phyloP scores from a whole-genome alignment of 2,329 filamentous ascomycete genomes.

The Beauveria australis region DNA sequence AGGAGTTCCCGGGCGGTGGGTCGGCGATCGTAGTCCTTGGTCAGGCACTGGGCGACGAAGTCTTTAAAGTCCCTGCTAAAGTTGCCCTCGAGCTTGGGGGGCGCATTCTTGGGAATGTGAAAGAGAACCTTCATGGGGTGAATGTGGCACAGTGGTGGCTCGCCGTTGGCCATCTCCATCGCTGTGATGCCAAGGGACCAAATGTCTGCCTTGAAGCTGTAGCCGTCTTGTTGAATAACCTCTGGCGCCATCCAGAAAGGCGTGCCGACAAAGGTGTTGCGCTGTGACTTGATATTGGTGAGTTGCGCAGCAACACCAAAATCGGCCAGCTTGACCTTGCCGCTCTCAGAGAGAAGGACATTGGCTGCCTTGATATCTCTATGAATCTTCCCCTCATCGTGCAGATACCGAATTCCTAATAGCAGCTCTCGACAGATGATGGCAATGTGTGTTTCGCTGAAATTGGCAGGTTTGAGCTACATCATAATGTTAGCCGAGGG shows the following conservation, averaged over 20 bases:
- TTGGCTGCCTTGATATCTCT: constrained; percentile 96
- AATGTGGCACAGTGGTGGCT: constrained; percentile 77
- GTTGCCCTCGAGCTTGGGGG: constrained; percentile 75
- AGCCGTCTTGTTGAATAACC: constrained; percentile 78
- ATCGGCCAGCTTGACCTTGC: constrained; percentile 91
- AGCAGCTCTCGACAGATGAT: constrained; percentile 91
- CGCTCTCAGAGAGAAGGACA: constrained; percentile 79
- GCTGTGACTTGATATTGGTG: constrained; percentile 94
- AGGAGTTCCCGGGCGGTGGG: constrained; percentile 81
- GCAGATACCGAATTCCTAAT: constrained; percentile 83
- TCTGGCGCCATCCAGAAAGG: constrained; percentile 97
- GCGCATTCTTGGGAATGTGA: constrained; percentile 79
- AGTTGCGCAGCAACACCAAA: constrained; percentile 96
- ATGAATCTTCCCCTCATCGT: constrained; percentile 91
- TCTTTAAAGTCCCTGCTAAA: constrained; percentile 92
- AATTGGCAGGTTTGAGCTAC: constrained; percentile 81
- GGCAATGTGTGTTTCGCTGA: constrained; percentile 84
- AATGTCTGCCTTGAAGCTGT: constrained; percentile 85
- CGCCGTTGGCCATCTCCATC: constrained; percentile 80
- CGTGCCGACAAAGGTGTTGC: constrained; percentile 95
- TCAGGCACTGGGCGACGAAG: constrained; percentile 81
- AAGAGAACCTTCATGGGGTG: constrained; percentile 94
- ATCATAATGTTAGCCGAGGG: constrained; percentile 21
- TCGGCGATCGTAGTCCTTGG: constrained; percentile 81
- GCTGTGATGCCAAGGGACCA: constrained; percentile 91